phyloP scores from a whole-genome alignment of 2,329 filamentous ascomycete species.

The Geosmithia flava region DNA sequence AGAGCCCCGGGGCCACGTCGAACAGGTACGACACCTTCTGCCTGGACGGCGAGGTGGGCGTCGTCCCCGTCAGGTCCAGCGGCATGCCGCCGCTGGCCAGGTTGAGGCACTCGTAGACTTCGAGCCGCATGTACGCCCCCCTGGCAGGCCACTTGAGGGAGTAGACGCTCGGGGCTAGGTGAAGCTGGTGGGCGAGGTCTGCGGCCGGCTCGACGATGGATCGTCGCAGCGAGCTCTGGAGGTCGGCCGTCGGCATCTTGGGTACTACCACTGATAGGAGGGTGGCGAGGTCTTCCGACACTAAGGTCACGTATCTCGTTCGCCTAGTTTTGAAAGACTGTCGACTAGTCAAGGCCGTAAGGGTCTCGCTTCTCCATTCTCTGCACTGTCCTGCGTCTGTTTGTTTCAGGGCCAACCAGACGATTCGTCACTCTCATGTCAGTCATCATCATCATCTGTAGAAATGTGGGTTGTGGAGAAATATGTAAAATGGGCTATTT shows the following conservation, averaged over 20 bases:
- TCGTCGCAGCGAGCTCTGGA: constrained; percentile 18
- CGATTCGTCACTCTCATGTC: background rate
- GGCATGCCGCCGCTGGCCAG: constrained; percentile 16
- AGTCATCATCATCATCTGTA: background rate
- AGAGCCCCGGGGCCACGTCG: constrained; percentile 22
- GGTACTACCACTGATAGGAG: constrained; percentile 17
- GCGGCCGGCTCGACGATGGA: constrained; percentile 20
- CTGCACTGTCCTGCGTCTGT: constrained; percentile 19
- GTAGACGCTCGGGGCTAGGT: constrained; percentile 18
- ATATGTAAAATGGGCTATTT: background rate
- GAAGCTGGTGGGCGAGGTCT: constrained; percentile 21
- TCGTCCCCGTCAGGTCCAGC: constrained; percentile 16
- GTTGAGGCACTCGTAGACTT: constrained; percentile 23
- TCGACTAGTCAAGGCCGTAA: constrained; percentile 18
- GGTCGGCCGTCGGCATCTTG: constrained; percentile 11
- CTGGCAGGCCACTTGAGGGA: constrained; percentile 24
- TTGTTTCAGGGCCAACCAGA: background rate
- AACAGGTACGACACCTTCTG: constrained; percentile 20
- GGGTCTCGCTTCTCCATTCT: constrained; percentile 23
- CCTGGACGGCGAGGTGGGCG: constrained; percentile 13
- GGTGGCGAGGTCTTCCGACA: constrained; percentile 19
- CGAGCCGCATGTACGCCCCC: constrained; percentile 19
- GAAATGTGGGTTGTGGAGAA: too few species aligned
- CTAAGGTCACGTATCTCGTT: constrained; percentile 12
- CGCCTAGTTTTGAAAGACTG: constrained; percentile 16